Evolutionary conservation across 2,329 filamentous ascomycete genomes (phyloP), one percentile per base, ranked within the genome.

Genomic region (Rhynchosporium secalis): DNA sequence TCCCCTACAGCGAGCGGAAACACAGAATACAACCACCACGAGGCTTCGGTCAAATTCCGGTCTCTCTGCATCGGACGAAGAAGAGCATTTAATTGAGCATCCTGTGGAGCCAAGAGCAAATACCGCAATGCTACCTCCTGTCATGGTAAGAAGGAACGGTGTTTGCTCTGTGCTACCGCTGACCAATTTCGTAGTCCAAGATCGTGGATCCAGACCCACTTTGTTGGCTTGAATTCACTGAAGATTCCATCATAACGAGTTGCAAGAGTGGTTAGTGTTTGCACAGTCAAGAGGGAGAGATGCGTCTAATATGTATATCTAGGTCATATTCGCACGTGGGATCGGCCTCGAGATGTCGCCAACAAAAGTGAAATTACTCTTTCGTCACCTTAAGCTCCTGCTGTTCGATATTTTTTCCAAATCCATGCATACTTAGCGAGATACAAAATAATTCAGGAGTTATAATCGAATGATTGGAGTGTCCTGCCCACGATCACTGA

Each of bases 181-280:
- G 62, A 72, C 51, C 48, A 47, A 28, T 49, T 56, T 65, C 3
- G 31, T 70, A 93, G 91, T 85, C 89, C 54, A 97, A 96, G 76
- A 80, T 84, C 12, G 86, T 96, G 41, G 92, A 96, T 75, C 86
- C 88, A 64, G 92, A 98, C 76, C 92, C 93, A 58, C 80, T 96
- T 51, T 91, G 86, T 75, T 96, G 93, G 89, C 77, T 99, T 45
- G 90, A 88, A n/a, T 99, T 99, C 71, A 93, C 94, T 60, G 89
- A 97, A 74, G 88, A 96, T 71, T 89, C 89, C 66, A 96, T 99
- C 68, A 87, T 98, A 72, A 97, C 92, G 41, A 92, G 91, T 68
- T 97, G 92, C 78, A 90, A 92, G 73, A 90, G 88, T 77, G 94
- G 94, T 96, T 80, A 76, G 88, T 80, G 52, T 49, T 41, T 40